Evolutionary conservation across 495 filamentous ascomycete species (phyloP), one percentile per base, ranked within the genome.

Genomic region (Rostrohypoxylon terebratum): DNA sequence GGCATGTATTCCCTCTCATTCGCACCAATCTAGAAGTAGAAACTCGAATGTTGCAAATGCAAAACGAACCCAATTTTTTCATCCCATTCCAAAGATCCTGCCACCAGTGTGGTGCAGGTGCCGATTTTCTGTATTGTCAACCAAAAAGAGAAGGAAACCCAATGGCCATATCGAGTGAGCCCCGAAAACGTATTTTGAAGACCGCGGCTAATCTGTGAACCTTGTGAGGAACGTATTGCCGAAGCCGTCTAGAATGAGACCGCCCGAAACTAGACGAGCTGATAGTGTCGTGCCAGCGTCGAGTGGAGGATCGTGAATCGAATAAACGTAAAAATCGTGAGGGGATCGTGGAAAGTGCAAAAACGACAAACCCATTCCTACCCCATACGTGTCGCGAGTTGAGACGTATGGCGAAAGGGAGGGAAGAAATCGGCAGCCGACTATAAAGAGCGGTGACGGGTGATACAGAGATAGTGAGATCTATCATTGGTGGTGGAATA

Each of bases 311-410:
- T 63, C 66, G 34, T 74, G 71, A 74, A 69, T 63, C 62, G 66
- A 74, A 74, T 63, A 66, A 73, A 74, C 71, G 71, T 74, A 70
- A 70, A 40, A 66, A 63, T 74, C 71, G 66, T 74, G 50, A 73
- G 55, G 10, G 28, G 53, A 63, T 58, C 71, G 58, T 69, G 42
- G 62, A 61, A 16, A 50, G 36, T 31, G 45, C 21, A 57, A 40
- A 20, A 57, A 40, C n/a, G 44, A 33, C 31, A 63, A 44, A 38
- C 28, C 48, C 31, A 34, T n/a, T 33, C 38, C 57, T 20, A 38
- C 28, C 14, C 18, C 36, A 45, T 34, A 18, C 20, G 1, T 33
- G 51, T 38, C 23, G 21, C n/a, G 34, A 48, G 25, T 25, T 7
- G 23, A 31, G 16, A 13, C 13, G 4, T n/a, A 59, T n/a, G 5